Evolutionary conservation across 2,329 filamentous ascomycete species (phyloP).

Genomic region (Colletotrichum simmondsii): DNA sequence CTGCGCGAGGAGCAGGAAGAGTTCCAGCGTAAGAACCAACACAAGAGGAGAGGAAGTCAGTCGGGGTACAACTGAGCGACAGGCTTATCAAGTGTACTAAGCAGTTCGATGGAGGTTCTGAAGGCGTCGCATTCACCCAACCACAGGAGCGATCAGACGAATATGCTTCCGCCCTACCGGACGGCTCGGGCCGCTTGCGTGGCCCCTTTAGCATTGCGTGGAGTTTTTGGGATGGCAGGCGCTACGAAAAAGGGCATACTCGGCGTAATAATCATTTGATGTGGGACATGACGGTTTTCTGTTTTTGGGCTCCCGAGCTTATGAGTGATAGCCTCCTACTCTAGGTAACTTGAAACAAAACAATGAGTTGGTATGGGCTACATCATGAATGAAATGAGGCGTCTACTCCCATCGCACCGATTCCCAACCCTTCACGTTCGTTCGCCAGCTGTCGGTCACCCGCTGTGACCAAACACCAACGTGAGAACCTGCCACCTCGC

Average conservation of each 20-base stretch:
- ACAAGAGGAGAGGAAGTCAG: constrained; percentile 40
- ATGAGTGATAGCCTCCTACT: background rate
- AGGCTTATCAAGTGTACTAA: background rate
- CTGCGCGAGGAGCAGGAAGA: constrained; percentile 71
- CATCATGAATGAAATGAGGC: background rate
- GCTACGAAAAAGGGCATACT: constrained; percentile 14
- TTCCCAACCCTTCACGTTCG: constrained; percentile 40
- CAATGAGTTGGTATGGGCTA: background rate
- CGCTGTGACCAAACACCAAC: constrained; percentile 34
- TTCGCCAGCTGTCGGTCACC: constrained; percentile 38
- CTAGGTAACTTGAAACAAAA: background rate
- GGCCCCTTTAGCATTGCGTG: background rate
- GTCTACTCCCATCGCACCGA: constrained; percentile 38
- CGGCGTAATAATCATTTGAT: background rate
- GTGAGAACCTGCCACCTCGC: constrained; percentile 11
- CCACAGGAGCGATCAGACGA: background rate
- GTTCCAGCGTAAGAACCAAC: constrained; percentile 51
- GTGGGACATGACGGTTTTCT: background rate
- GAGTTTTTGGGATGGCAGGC: background rate
- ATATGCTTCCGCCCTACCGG: background rate
- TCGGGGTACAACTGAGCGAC: background rate
- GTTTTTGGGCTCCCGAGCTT: constrained; percentile 14
- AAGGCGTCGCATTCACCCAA: background rate
- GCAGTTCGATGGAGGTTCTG: background rate
- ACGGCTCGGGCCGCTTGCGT: background rate